A percentile compares a stretch with the other conserved stretches of the same genome.
Evolutionary conservation across 805 yeast genomes (phyloP).

Genomic region (Schwanniomyces vanrijiae): DNA sequence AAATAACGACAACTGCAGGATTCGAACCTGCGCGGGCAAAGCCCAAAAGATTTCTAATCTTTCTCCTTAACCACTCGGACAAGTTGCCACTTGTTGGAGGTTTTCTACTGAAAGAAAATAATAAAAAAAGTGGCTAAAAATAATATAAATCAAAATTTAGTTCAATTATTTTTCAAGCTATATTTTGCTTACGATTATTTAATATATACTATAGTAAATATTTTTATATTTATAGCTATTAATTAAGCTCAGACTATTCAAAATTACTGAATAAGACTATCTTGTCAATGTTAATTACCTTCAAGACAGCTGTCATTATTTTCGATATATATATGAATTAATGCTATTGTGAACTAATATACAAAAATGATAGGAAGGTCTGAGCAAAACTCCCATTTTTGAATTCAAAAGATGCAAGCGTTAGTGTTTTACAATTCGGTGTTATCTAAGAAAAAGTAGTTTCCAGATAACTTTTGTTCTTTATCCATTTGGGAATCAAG

Average conservation of each 20-base stretch:
- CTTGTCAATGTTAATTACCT: neutral
- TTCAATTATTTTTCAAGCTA: too few relatives aligned
- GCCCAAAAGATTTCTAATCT: constrained; percentile 63
- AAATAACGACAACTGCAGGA: constrained; percentile 69
- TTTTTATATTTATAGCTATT: neutral
- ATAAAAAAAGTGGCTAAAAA: neutral
- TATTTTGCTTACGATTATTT: too few relatives aligned
- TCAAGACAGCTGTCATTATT: neutral
- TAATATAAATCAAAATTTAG: too few relatives aligned
- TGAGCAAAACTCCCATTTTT: neutral
- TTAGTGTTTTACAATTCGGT: constrained; percentile 31
- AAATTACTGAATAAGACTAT: neutral
- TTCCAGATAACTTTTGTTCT: constrained; percentile 90
- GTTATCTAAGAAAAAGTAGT: constrained; percentile 92
- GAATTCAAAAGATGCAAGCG: neutral
- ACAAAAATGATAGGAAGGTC: constrained; percentile 1
- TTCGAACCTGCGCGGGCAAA: constrained; percentile 67
- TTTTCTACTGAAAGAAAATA: neutral
- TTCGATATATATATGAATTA: neutral
- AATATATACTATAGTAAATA: neutral
- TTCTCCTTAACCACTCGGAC: constrained; percentile 72
- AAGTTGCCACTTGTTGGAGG: constrained; percentile 24
- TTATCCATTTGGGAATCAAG: constrained; percentile 98
- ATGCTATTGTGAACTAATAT: constrained; percentile 2
- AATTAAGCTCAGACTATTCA: neutral